Percentiles rank a stretch among this genome's conserved stretches.
phyloP scores from a whole-genome alignment of 768 basidiomycete genomes.

The Mycena leptocephala region DNA sequence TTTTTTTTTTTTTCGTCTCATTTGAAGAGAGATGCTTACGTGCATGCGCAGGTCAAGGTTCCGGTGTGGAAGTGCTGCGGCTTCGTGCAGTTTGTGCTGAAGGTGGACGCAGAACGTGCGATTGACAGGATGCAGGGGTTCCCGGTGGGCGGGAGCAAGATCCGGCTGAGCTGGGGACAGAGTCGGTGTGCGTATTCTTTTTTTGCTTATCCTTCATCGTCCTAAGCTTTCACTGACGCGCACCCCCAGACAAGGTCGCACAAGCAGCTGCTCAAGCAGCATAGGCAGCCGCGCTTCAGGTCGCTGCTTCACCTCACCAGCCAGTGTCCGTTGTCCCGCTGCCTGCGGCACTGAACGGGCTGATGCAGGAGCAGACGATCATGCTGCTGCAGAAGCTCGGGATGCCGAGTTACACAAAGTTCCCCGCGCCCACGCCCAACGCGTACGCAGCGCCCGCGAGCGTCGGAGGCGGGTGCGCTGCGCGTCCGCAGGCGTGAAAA shows the following conservation, averaged over 20 bases:
- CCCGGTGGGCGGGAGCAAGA: slow-evolving; percentile 92
- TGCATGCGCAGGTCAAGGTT: slow-evolving; percentile 86
- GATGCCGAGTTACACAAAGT: no score
- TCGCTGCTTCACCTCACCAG: neutral
- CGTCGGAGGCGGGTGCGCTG: slow-evolving; percentile 16
- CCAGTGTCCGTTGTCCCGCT: no score
- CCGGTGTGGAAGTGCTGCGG: slow-evolving; percentile 96
- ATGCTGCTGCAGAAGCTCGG: slow-evolving; percentile 76
- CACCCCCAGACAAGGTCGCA: slow-evolving; percentile 84
- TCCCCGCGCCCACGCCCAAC: no score
- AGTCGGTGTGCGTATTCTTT: slow-evolving; percentile 82
- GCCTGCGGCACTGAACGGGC: slow-evolving; percentile 43
- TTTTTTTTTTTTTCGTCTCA: slow-evolving; percentile 10
- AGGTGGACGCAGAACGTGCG: slow-evolving; percentile 91
- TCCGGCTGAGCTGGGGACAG: slow-evolving; percentile 93
- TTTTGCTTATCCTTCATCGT: neutral
- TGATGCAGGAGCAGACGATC: slow-evolving; percentile 76
- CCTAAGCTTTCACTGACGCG: neutral
- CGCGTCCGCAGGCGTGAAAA: no score
- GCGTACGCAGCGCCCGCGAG: no score
- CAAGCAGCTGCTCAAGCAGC: slow-evolving; percentile 91
- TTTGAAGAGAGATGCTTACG: neutral
- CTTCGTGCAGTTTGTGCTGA: slow-evolving; percentile 95
- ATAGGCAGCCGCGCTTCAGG: slow-evolving; percentile 75
- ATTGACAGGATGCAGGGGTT: slow-evolving; percentile 99